Evolutionary conservation across 768 basidiomycete genomes (phyloP).

Genomic region (Russula olivacea): DNA sequence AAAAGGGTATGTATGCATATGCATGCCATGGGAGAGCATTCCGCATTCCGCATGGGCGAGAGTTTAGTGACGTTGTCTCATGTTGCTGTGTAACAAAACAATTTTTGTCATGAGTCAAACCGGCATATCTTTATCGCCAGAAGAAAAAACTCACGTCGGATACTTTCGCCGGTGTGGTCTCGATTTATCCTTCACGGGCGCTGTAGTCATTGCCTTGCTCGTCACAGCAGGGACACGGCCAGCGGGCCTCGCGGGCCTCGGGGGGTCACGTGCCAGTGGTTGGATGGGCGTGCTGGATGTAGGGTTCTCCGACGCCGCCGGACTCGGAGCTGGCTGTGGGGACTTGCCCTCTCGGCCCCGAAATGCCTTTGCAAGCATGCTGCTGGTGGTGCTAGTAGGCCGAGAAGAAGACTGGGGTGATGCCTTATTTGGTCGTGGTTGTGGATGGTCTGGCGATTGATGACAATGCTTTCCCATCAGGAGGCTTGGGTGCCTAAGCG

Average conservation of each 20-base stretch:
- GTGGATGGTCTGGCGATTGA: not conserved
- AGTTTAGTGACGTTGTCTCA: slow-evolving; percentile 4
- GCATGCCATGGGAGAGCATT: too few relatives aligned
- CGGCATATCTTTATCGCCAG: not conserved
- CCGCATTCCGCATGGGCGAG: too few relatives aligned
- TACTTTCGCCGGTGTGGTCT: slow-evolving; percentile 2
- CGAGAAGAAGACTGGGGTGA: not conserved
- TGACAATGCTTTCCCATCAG: not conserved
- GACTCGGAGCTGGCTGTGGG: not conserved
- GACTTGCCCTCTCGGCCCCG: too few relatives aligned
- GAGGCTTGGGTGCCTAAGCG: not conserved
- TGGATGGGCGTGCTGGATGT: not conserved
- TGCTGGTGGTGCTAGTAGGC: not conserved
- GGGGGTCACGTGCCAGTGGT: not conserved
- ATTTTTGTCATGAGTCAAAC: not conserved
- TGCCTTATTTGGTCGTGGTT: not conserved
- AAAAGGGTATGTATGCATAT: not conserved
- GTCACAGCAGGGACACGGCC: slow-evolving; percentile 15
- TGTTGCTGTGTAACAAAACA: not conserved
- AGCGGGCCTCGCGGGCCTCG: not conserved
- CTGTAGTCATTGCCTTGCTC: slow-evolving; percentile 14
- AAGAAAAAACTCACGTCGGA: slow-evolving; percentile 7
- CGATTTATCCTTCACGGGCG: slow-evolving; percentile 6
- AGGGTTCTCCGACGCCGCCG: not conserved
- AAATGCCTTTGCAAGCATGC: not conserved